A percentile compares a stretch with the other conserved stretches of the same genome.
phyloP scores from a whole-genome alignment of 2,329 filamentous ascomycete species.

The Parascedosporium putredinis region DNA sequence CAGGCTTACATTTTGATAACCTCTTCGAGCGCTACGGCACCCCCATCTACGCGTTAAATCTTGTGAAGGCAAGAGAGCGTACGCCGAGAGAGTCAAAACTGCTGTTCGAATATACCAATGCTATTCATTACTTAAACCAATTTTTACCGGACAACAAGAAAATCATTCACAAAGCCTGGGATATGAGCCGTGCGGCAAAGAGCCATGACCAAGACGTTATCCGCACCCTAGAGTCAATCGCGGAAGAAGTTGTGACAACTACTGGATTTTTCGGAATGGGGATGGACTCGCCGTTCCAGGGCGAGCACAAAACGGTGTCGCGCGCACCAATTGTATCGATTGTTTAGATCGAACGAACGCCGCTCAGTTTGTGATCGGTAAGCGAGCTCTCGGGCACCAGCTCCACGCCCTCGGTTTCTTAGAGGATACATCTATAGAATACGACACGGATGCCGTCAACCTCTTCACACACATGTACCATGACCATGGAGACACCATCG shows the following conservation, averaged over 20 bases:
- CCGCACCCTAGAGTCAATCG: conserved; percentile 78
- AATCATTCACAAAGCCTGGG: conserved; percentile 91
- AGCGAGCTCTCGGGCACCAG: conserved; percentile 84
- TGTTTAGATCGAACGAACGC: conserved; percentile 95
- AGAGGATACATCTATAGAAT: conserved; percentile 66
- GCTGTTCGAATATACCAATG: conserved; percentile 74
- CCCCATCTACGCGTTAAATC: conserved; percentile 81
- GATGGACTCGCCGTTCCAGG: conserved; percentile 55
- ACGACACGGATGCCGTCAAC: conserved; percentile 92
- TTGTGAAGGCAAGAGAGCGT: conserved; percentile 82
- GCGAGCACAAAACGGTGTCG: conserved; percentile 79
- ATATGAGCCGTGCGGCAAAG: conserved; percentile 95
- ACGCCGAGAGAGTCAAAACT: conserved; percentile 88
- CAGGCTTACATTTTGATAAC: conserved; percentile 89
- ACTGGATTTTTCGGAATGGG: conserved; percentile 96
- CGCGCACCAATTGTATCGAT: conserved; percentile 94
- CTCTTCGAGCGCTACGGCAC: conserved; percentile 88
- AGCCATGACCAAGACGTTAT: conserved; percentile 90
- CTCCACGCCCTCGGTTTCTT: conserved; percentile 86
- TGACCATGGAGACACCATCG: conserved; percentile 94
- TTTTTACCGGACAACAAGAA: conserved; percentile 75
- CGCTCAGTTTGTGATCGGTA: conserved; percentile 95
- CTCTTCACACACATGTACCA: conserved; percentile 98
- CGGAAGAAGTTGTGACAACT: conserved; percentile 71
- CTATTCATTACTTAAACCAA: conserved; percentile 87